Conservation (phyloP, 805 yeast genomes). For the Wickerhamomyces kurtzmanii region DNA sequence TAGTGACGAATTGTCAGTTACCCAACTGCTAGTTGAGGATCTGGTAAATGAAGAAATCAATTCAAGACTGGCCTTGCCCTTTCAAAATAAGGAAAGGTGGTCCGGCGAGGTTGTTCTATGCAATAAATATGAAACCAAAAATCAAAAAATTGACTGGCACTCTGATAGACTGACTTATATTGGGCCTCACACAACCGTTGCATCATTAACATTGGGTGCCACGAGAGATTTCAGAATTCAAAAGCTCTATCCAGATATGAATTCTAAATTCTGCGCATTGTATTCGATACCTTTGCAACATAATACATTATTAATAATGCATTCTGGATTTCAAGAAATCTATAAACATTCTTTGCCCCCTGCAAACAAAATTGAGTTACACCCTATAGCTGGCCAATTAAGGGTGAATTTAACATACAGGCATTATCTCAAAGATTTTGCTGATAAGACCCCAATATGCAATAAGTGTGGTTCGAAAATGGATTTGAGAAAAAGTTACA, state of each 20-base stretch:
- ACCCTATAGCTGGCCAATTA: constrained; percentile 36
- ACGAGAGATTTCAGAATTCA: constrained; percentile 58
- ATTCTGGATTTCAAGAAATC: constrained; percentile 71
- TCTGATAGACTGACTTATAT: constrained; percentile 63
- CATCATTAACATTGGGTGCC: constrained; percentile 60
- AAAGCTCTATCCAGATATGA: constrained; percentile 25
- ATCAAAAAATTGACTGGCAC: constrained; percentile 60
- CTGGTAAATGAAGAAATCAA: constrained; percentile 27
- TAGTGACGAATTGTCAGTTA: constrained; percentile 28
- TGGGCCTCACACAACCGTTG: constrained; percentile 65
- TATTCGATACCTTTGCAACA: constrained; percentile 58
- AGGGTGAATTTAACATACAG: constrained; percentile 64
- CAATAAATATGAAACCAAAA: constrained; percentile 41
- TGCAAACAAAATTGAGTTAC: constrained; percentile 28
- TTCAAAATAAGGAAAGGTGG: constrained; percentile 36
- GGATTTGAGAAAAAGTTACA: constrained; percentile 47
- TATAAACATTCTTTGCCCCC: constrained; percentile 58
- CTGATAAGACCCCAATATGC: constrained; percentile 31
- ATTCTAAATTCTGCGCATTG: constrained; percentile 9
- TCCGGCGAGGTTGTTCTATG: constrained; percentile 41
- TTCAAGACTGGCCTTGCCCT: constrained; percentile 20
- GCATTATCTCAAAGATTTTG: constrained; percentile 31
- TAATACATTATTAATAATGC: constrained; percentile 63
- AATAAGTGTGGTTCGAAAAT: constrained; percentile 27
- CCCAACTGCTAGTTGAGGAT: constrained; percentile 28